Evolutionary conservation across 2,329 filamentous ascomycete species (phyloP), one percentile per base, ranked within the genome.

Genomic region (Diaporthe ampelina): DNA sequence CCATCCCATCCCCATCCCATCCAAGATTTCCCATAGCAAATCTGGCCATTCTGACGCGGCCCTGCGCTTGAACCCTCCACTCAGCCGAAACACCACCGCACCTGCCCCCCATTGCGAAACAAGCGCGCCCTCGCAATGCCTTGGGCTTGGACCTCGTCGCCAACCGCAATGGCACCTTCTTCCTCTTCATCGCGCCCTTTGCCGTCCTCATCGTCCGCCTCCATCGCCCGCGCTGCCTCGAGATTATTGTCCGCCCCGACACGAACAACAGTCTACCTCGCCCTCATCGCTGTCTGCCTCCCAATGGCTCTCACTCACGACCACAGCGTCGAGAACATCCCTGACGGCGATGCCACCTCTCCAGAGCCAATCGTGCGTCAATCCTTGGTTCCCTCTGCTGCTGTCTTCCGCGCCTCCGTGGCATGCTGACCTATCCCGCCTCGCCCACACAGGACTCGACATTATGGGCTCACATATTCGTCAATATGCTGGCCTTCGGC

Each of bases 381-480:
- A 52, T n/a, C 24, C 19, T n/a, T 32, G 35, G 32, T 15, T 19
- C 13, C 11, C 32, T 21, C 24, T 37, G 57, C 43, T 37, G 29
- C 21, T n/a, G 40, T n/a, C 40, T 9, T 29, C 40, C 17, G n/a
- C 17, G 13, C 43, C 48, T 37, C 54, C 17, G 37, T 13, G 15
- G 21, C 32, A n/a, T 65, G 57, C 56, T 59, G 48, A 58, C 52
- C 50, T 58, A 24, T 59, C 57, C 54, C 17, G 35, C 24, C n/a
- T 37, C 48, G 21, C 24, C 56, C 32, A 59, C 77, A 35, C 77
- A 92, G 90, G 97, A 98, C 83, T 89, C 92, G 56, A 94, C 92
- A 79, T 84, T 99, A 90, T 99, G 97, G 97, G 88, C 93, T 78
- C 97, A 99, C 84, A 98, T 99, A 80, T 88, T 98, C 75, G 84